Percentiles rank a stretch among this genome's conserved stretches.
These are phyloP conservation scores for Ophiosphaerella korrae DNA, from an alignment of 2,329 filamentous ascomycete genomes.

Conservation along the genomic window DNA sequence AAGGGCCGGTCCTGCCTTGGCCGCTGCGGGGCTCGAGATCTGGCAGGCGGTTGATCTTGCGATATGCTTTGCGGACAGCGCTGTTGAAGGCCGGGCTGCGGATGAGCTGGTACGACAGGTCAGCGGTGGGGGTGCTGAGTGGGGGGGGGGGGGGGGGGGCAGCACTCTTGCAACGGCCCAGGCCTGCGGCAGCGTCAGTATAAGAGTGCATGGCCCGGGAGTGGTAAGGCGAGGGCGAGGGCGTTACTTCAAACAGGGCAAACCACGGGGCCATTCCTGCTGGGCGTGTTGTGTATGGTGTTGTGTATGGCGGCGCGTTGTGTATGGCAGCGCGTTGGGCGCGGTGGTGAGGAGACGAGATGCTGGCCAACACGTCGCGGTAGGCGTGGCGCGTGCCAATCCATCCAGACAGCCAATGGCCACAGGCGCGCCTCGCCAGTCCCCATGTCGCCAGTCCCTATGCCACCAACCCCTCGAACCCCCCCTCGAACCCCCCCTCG, in stretches of 20 bases:
- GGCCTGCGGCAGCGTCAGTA: slow-evolving; percentile 37
- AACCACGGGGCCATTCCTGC: slow-evolving; percentile 37
- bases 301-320: neutral
- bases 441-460: no score
- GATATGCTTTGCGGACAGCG: slow-evolving; percentile 57
- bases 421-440: no score
- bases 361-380: neutral
- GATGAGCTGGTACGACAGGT: slow-evolving; percentile 50
- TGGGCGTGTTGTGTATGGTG: no score
- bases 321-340: neutral
- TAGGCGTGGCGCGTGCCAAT: neutral
- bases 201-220: neutral
- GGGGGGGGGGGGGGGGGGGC: slow-evolving; percentile 2
- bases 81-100: slow-evolving; percentile 61
- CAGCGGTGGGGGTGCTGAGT: neutral
- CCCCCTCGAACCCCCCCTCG: no score
- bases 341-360: neutral
- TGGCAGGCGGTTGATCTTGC: slow-evolving; percentile 52
- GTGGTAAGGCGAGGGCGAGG: no score
- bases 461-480: slow-evolving; percentile 4
- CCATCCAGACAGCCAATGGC: no score
- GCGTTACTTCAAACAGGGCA: slow-evolving; percentile 40
- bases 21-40: slow-evolving; percentile 47
- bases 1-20: slow-evolving; percentile 49
- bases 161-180: slow-evolving; percentile 45